These are phyloP conservation scores for Ophiostoma sp. DNA, from an alignment of 2,329 filamentous ascomycete genomes.

Conservation along the genomic window DNA sequence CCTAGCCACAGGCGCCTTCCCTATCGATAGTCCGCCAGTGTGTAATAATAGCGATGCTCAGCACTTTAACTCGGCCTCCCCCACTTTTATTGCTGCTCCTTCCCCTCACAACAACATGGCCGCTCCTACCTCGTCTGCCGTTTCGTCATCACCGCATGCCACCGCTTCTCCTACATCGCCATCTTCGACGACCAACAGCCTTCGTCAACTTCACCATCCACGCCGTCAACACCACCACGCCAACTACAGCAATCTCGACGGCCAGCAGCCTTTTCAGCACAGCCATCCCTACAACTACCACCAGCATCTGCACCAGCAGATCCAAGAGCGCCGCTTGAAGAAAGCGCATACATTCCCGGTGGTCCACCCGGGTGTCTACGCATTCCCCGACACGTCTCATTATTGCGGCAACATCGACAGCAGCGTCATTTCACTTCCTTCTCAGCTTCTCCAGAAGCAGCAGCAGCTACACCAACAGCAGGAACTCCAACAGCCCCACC, in stretches of 20 bases:
- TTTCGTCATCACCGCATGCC: conserved; percentile 14
- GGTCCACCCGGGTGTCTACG: conserved; percentile 11
- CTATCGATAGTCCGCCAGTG: conserved; percentile 10
- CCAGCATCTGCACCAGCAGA: conserved; percentile 23
- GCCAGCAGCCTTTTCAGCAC: conserved; percentile 14
- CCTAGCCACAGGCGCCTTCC: conserved; percentile 7
- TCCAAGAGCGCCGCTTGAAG: conserved; percentile 16
- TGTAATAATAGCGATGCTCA: conserved; percentile 9
- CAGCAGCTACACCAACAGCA: not conserved
- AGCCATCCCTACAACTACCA: conserved; percentile 24
- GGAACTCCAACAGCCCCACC: not conserved
- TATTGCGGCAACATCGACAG: not conserved
- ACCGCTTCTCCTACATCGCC: not conserved
- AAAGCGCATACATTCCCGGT: conserved; percentile 12
- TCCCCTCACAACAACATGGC: not conserved
- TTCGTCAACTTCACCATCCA: not conserved
- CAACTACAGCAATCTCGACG: conserved; percentile 9
- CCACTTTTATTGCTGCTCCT: conserved; percentile 13
- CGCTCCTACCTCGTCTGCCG: conserved; percentile 12
- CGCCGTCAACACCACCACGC: conserved; percentile 9
- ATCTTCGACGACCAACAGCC: not conserved
- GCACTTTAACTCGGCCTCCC: conserved; percentile 5
- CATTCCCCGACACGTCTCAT: not conserved
- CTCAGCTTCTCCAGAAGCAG: not conserved
- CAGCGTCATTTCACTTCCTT: not conserved